phyloP scores from a whole-genome alignment of 768 basidiomycete species.

The Boletus rufocinnamomeus region DNA sequence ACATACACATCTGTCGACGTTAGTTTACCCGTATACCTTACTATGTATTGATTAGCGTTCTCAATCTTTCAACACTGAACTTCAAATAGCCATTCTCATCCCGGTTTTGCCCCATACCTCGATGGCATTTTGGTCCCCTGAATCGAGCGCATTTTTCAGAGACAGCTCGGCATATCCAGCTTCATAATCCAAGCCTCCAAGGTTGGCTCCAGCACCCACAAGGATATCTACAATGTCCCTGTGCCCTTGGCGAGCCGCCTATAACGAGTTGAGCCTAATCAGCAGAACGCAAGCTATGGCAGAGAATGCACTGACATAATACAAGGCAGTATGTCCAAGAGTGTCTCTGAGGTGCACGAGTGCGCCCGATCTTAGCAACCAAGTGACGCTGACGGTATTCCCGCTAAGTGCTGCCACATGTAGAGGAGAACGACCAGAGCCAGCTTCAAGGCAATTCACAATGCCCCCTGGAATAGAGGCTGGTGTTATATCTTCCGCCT shows the following conservation, averaged over 20 bases:
- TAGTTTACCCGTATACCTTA: constrained; percentile 20
- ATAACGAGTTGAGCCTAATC: constrained; percentile 1
- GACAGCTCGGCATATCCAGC: constrained; percentile 58
- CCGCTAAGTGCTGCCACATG: constrained; percentile 80
- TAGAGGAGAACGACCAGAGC: constrained; percentile 73
- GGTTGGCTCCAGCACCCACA: constrained; percentile 70
- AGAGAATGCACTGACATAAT: constrained; percentile 57
- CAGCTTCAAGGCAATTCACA: constrained; percentile 69
- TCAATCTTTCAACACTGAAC: constrained; percentile 2
- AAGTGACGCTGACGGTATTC: constrained; percentile 39
- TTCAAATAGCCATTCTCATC: constrained; percentile 12
- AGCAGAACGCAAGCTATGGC: neutral
- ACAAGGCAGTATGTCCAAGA: constrained; percentile 81
- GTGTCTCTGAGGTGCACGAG: constrained; percentile 79
- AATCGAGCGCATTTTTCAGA: constrained; percentile 36
- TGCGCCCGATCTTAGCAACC: constrained; percentile 71
- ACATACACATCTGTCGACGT: constrained; percentile 1
- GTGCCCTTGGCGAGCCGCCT: constrained; percentile 79
- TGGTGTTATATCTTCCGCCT: constrained; percentile 22
- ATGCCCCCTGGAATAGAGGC: constrained; percentile 59
- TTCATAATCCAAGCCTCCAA: constrained; percentile 65
- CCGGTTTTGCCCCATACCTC: constrained; percentile 62
- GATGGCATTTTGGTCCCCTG: constrained; percentile 46
- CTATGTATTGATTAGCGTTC: constrained; percentile 12
- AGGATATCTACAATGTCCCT: constrained; percentile 61